Base-by-base conservation (phyloP, 2,329 filamentous ascomycete genomes). In the Rhinocladiella mackenziei region DNA sequence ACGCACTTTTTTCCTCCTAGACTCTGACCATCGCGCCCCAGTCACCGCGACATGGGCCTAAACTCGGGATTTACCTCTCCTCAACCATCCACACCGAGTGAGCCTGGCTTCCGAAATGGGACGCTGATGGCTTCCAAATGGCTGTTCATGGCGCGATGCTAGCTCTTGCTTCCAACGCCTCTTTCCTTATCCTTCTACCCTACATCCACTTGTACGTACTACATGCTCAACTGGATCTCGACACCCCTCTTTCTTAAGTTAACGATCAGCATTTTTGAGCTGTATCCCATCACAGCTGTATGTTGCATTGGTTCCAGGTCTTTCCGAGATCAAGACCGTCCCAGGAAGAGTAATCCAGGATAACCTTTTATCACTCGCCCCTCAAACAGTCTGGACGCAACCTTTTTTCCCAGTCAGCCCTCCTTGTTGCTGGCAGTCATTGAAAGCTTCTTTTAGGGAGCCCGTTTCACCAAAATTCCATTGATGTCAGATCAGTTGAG, bases 111-210 rank as follows among this genome's bases (percentile, higher is more conserved):
- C 49, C 49, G 31, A 52, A 53, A 45, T 39, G 28, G 47, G 52
- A 50, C 40, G 35, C 48, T 31, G 22, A 44, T 39, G 33, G n/a
- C 28, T 42, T 44, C 39, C 22, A 30, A 42, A 45, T 48, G 34
- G 43, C 41, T 46, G 29, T 45, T 39, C 26, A 45, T 48, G 43
- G 46, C 44, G 36, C 42, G 30, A 48, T 43, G 45, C 52, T 51
- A 52, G 49, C 52, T 48, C 41, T 41, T 50, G 39, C 49, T 43
- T 43, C 25, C 34, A 45, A 26, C 39, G 45, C 43, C 45, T 49
- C 43, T 48, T 52, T 35, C 25, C 35, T 17, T 37, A 30, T 37
- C 35, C 31, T 30, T 31, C 26, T 35, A 36, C 39, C 40, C 30
- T 39, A 22, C 31, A 32, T 28, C 39, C 32, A 32, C 34, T 30